A percentile compares a stretch with the other conserved stretches of the same genome.
Conservation (phyloP, 2,329 filamentous ascomycete genomes). For the Teratosphaeria viscida region DNA sequence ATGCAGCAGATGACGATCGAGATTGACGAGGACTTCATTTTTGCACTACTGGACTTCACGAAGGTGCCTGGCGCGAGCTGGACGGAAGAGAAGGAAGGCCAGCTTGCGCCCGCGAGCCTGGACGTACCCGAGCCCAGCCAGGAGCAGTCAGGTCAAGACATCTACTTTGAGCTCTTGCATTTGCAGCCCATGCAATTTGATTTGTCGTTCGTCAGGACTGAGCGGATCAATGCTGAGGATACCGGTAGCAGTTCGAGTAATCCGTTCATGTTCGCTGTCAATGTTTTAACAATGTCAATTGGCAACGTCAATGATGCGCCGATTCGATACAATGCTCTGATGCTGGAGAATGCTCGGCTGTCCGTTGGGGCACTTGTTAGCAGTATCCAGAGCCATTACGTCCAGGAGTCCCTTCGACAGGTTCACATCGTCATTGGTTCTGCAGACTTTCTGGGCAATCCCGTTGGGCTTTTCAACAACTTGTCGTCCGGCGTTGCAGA, state of each 20-base stretch:
- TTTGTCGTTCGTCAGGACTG: constrained; percentile 91
- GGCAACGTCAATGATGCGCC: constrained; percentile 98
- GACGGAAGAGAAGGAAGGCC: constrained; percentile 72
- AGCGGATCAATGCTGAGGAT: constrained; percentile 91
- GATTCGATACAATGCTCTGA: constrained; percentile 81
- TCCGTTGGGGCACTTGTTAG: constrained; percentile 73
- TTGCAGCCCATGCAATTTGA: constrained; percentile 98
- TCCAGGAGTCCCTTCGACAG: constrained; percentile 89
- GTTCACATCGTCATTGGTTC: constrained; percentile 96
- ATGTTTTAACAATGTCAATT: constrained; percentile 98
- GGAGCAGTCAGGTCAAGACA: constrained; percentile 76
- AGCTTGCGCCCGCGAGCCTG: constrained; percentile 77
- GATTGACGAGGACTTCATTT: constrained; percentile 96
- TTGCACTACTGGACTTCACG: constrained; percentile 86
- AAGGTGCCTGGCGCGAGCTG: constrained; percentile 86
- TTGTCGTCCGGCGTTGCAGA: constrained; percentile 94
- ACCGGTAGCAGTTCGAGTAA: constrained; percentile 75
- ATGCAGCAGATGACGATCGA: constrained; percentile 98
- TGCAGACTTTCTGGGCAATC: constrained; percentile 94
- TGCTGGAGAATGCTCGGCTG: constrained; percentile 89
- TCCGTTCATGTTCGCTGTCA: constrained; percentile 97
- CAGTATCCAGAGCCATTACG: constrained; percentile 89
- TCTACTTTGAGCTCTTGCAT: constrained; percentile 95
- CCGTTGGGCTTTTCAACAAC: constrained; percentile 95
- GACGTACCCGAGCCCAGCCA: constrained; percentile 87